phyloP scores from a whole-genome alignment of 164 flowering plant species.

The Saururus chinensis region DNA sequence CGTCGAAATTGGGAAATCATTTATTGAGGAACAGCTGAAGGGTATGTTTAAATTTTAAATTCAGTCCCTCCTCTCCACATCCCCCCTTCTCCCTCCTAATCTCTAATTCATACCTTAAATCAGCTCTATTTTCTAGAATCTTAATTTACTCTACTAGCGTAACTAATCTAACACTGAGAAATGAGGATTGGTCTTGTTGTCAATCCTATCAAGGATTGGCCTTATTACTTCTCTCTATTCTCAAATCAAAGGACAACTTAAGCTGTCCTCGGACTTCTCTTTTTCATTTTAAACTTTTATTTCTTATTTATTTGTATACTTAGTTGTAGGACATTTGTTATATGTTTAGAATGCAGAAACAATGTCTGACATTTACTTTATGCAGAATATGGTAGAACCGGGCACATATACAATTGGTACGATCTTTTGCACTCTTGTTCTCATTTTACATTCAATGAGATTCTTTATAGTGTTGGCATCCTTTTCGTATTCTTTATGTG shows the following conservation, averaged over 20 bases:
- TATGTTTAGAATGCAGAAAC: no score
- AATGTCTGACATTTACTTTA: conserved; percentile 9
- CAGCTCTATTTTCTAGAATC: no score
- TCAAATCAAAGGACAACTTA: no score
- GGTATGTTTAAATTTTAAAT: conserved; percentile 20
- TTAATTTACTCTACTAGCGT: not conserved
- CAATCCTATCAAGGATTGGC: no score
- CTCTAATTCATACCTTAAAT: not conserved
- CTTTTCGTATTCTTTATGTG: not conserved
- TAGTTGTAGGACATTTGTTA: no score
- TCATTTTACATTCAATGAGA: not conserved
- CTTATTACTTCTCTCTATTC: no score
- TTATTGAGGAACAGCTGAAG: conserved; percentile 51
- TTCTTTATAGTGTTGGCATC: not conserved
- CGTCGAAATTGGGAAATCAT: conserved; percentile 58
- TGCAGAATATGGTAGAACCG: conserved; percentile 59
- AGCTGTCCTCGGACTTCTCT: no score
- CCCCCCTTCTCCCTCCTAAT: no score
- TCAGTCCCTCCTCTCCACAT: not conserved
- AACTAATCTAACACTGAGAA: not conserved
- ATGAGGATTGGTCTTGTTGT: not conserved
- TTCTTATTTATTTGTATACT: no score
- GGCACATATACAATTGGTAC: conserved; percentile 75
- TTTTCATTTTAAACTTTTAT: no score
- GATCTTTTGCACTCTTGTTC: not conserved